These are phyloP conservation scores for Morella rubra DNA, from an alignment of 306 rosid species.

Conservation along the genomic window DNA sequence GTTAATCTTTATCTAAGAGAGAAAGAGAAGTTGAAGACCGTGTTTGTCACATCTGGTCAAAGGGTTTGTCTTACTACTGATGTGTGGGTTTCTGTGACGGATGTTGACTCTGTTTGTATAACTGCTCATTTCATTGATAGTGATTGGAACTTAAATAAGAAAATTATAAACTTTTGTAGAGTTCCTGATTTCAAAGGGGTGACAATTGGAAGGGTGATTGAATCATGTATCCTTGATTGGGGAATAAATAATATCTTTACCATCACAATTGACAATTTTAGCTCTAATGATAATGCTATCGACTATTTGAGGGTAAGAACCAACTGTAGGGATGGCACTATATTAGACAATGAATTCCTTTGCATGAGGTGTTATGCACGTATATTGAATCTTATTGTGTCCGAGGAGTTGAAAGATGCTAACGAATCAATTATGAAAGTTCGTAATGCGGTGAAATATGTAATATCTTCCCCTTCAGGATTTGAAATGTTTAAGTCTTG, in stretches of 20 bases:
- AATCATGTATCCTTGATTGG: conserved; percentile 17
- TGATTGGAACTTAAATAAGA: neutral
- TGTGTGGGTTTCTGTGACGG: neutral
- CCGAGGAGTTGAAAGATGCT: conserved; percentile 2
- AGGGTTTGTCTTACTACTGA: neutral
- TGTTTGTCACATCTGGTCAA: neutral
- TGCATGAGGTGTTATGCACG: neutral
- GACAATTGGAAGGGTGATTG: neutral
- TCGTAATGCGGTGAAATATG: neutral
- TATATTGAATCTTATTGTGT: neutral
- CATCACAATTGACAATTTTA: conserved; percentile 1
- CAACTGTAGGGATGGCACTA: neutral
- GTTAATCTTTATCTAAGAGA: neutral
- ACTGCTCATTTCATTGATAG: neutral
- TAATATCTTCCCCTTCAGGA: neutral
- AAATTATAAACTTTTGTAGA: neutral
- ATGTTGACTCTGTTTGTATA: neutral
- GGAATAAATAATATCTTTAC: neutral
- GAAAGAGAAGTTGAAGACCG: neutral
- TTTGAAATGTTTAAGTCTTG: neutral
- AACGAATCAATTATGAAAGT: neutral
- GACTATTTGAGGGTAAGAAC: neutral
- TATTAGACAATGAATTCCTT: neutral
- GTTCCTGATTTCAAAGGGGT: neutral
- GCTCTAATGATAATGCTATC: neutral